Percentiles rank a stretch among this genome's conserved stretches.
Evolutionary conservation across 1,284 basidiomycete species (phyloP).

Genomic region (Ganoderma boninense): DNA sequence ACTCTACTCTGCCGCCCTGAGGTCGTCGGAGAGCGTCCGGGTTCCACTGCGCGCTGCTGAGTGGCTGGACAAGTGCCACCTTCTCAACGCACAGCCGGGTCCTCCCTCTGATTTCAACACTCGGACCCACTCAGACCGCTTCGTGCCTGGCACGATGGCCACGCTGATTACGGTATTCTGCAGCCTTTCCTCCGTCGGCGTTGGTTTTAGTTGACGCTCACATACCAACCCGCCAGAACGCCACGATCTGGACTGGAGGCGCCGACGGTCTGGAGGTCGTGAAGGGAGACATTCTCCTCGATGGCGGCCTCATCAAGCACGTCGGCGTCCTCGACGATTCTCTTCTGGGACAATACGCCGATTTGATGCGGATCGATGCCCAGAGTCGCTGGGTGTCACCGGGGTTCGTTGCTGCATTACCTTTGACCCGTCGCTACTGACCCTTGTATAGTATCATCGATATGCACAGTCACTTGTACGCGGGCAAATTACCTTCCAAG

Average conservation of each 20-base stretch:
- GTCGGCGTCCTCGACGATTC: conserved; percentile 51
- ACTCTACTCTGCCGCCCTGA: neutral
- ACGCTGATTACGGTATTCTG: conserved; percentile 47
- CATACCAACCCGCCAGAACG: conserved; percentile 50
- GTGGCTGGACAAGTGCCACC: conserved; percentile 35
- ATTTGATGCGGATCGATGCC: conserved; percentile 27
- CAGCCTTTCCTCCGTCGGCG: neutral
- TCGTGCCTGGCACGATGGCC: conserved; percentile 64
- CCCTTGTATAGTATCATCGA: conserved; percentile 27
- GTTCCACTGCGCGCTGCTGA: conserved; percentile 40
- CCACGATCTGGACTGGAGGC: conserved; percentile 71
- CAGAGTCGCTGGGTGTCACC: conserved; percentile 33
- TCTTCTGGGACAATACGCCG: neutral
- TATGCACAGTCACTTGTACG: conserved; percentile 29
- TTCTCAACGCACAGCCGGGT: conserved; percentile 40
- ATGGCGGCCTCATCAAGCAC: conserved; percentile 61
- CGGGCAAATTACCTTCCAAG: accelerated
- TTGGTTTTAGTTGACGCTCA: neutral
- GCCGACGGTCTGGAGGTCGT: conserved; percentile 60
- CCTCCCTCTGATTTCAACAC: conserved; percentile 56
- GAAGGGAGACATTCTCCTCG: conserved; percentile 59
- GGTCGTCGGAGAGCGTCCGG: conserved; percentile 27
- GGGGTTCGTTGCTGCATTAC: conserved; percentile 15
- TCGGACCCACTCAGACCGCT: conserved; percentile 71
- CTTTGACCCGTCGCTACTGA: neutral